Percentiles rank a stretch among this genome's conserved stretches.
These are phyloP conservation scores for Mycena filopes DNA, from an alignment of 768 basidiomycete genomes.

Conservation along the genomic window DNA sequence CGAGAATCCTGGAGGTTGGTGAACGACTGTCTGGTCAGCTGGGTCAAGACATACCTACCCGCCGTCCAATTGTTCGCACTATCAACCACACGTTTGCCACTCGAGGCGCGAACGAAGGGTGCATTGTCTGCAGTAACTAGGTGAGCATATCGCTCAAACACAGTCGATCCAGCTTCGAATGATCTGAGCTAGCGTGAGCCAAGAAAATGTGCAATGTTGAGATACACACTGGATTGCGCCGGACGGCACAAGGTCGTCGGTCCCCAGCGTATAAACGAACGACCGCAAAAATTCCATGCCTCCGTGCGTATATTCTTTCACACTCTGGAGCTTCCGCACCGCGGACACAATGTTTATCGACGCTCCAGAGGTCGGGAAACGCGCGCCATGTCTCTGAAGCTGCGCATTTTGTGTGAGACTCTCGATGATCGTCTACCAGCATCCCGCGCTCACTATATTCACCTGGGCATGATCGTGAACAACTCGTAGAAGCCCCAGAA, in stretches of 20 bases:
- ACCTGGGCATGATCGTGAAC: constrained; percentile 50
- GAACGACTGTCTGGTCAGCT: too few relatives aligned
- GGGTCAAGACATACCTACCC: too few relatives aligned
- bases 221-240: constrained; percentile 74
- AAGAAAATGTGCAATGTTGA: too few relatives aligned
- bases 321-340: constrained; percentile 64
- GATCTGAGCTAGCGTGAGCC: constrained; percentile 40
- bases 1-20: too few relatives aligned
- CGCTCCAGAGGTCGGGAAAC: constrained; percentile 73
- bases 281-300: constrained; percentile 65
- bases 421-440: background rate
- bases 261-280: constrained; percentile 69
- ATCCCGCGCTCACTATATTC: constrained; percentile 57
- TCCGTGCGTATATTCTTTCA: constrained; percentile 54
- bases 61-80: constrained; percentile 78
- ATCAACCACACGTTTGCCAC: constrained; percentile 67
- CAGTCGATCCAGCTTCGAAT: constrained; percentile 47
- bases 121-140: constrained; percentile 48
- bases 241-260: constrained; percentile 69
- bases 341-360: constrained; percentile 55
- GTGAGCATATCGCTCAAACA: constrained; percentile 54
- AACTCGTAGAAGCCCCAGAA: background rate
- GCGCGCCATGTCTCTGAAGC: constrained; percentile 86
- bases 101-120: constrained; percentile 64
- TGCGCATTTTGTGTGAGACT: constrained; percentile 46